A percentile compares a stretch with the other conserved stretches of the same genome.
Conservation (phyloP, 2,329 filamentous ascomycete species). For the Hymenoscyphus linearis region DNA sequence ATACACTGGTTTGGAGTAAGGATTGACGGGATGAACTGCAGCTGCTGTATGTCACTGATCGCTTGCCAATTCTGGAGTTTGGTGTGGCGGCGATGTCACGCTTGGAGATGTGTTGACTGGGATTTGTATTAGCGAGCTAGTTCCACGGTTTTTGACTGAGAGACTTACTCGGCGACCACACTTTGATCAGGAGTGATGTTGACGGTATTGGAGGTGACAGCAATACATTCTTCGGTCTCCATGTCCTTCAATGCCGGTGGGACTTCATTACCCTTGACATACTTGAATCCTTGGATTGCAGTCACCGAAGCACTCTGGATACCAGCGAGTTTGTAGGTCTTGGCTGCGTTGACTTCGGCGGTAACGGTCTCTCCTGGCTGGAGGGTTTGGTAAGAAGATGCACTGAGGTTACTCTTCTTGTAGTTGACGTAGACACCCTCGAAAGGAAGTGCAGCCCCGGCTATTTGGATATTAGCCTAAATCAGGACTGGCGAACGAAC, state of each 20-base stretch:
- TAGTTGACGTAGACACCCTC: conserved; percentile 23
- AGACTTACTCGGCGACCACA: conserved; percentile 18
- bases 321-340: conserved; percentile 22
- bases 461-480: conserved; percentile 5
- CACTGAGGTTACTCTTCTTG: conserved; percentile 14
- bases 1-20: conserved; percentile 17
- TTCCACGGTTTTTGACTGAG: neutral
- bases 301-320: conserved; percentile 16
- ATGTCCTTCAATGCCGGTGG: conserved; percentile 13
- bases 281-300: conserved; percentile 25
- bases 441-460: conserved; percentile 19
- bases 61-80: conserved; percentile 21
- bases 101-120: conserved; percentile 15
- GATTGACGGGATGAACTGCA: conserved; percentile 17
- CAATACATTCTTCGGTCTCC: conserved; percentile 10
- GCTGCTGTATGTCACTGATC: conserved; percentile 18
- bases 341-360: conserved; percentile 20
- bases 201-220: conserved; percentile 15
- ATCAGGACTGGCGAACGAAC: neutral
- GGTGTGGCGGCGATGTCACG: neutral
- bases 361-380: conserved; percentile 20
- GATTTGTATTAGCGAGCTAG: neutral
- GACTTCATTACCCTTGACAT: conserved; percentile 16
- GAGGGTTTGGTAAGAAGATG: conserved; percentile 20
- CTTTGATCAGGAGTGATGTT: conserved; percentile 22